Conservation (phyloP, 2,329 filamentous ascomycete species). For the Pseudofabraea citricarpa region DNA sequence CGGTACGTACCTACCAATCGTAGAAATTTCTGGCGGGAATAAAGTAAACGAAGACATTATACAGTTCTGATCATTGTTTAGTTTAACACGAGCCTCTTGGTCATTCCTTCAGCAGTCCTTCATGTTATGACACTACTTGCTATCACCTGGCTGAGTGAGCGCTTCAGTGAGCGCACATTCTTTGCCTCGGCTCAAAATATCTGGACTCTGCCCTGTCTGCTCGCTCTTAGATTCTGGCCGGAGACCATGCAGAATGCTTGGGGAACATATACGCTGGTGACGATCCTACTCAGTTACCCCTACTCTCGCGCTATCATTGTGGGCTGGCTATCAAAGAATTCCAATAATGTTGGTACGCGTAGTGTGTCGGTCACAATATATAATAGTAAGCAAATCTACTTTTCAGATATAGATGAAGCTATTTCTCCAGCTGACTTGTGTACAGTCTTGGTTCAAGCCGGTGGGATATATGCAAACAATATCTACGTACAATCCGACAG, state of each 20-base stretch:
- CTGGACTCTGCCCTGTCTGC: constrained; percentile 34
- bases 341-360: constrained; percentile 56
- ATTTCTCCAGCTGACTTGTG: not conserved
- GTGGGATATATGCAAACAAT: not conserved
- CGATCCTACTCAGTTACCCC: constrained; percentile 21
- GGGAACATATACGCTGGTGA: constrained; percentile 32
- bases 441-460: not conserved
- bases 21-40: not conserved
- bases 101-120: constrained; percentile 37
- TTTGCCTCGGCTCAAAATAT: constrained; percentile 27
- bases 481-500: not conserved
- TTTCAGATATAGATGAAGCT: not conserved
- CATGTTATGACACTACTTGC: constrained; percentile 37
- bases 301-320: constrained; percentile 25
- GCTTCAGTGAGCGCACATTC: constrained; percentile 28
- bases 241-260: constrained; percentile 24
- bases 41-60: not conserved
- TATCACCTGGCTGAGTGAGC: constrained; percentile 38
- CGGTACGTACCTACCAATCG: not conserved
- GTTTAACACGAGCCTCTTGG: constrained; percentile 38
- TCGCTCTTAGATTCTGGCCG: constrained; percentile 26
- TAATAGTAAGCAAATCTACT: constrained; percentile 33
- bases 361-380: constrained; percentile 60
- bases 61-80: too few relatives aligned
- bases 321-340: constrained; percentile 49